Percentiles rank a stretch among this genome's conserved stretches.
Conservation (phyloP, 2,329 filamentous ascomycete species). For the Penicillium occitanis region DNA sequence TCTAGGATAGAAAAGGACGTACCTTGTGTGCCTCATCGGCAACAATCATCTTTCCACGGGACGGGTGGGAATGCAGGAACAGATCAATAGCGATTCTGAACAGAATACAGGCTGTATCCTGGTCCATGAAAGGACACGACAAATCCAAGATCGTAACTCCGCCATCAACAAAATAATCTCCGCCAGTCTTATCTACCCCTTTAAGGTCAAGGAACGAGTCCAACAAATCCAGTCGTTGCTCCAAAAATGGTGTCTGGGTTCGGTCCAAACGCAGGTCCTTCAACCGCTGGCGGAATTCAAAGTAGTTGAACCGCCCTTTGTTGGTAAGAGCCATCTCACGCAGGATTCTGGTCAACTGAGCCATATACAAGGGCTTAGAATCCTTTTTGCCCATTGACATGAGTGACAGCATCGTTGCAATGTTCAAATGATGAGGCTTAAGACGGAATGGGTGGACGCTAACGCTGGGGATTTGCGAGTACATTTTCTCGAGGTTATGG, state of each 20-base stretch:
- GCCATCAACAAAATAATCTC: conserved; percentile 22
- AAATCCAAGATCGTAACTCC: conserved; percentile 67
- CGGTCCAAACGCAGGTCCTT: conserved; percentile 20
- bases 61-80: conserved; percentile 58
- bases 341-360: conserved; percentile 27
- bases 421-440: conserved; percentile 26
- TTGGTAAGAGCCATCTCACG: conserved; percentile 29
- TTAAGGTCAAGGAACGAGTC: conserved; percentile 28
- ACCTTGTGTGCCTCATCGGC: conserved; percentile 77
- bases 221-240: conserved; percentile 28
- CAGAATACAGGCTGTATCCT: conserved; percentile 65
- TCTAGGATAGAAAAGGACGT: conserved; percentile 18
- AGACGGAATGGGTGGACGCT: conserved; percentile 26
- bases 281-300: conserved; percentile 27
- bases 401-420: conserved; percentile 28
- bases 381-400: conserved; percentile 29
- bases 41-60: conserved; percentile 61
- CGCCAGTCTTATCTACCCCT: conserved; percentile 13
- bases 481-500: conserved; percentile 24
- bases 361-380: conserved; percentile 27
- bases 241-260: conserved; percentile 25
- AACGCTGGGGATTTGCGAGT: conserved; percentile 28
- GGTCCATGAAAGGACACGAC: conserved; percentile 68
- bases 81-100: conserved; percentile 71
- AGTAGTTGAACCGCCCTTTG: conserved; percentile 26